Evolutionary conservation across 495 filamentous ascomycete genomes (phyloP).

Genomic region (Lasiosphaeria miniovina): DNA sequence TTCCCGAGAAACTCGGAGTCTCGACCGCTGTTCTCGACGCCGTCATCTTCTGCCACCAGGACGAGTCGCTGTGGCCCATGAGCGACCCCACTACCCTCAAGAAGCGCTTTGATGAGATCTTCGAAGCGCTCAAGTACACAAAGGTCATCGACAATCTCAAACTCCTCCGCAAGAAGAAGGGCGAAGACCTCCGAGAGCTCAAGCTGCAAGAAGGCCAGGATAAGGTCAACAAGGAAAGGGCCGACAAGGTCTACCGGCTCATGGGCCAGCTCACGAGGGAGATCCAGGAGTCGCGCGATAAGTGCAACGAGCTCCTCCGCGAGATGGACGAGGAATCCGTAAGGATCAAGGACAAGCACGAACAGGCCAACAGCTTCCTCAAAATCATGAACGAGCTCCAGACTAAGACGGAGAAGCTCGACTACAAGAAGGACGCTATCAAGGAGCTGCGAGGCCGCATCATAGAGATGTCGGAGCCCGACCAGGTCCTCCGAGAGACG

Average conservation of each 20-base stretch:
- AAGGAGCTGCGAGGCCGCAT: constrained; percentile 67
- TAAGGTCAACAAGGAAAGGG: constrained; percentile 84
- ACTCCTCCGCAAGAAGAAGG: constrained; percentile 74
- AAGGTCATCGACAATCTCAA: constrained; percentile 97
- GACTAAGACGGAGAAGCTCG: constrained; percentile 55
- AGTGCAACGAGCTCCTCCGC: constrained; percentile 55
- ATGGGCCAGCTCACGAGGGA: constrained; percentile 64
- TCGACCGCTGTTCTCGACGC: constrained; percentile 84
- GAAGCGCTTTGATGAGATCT: constrained; percentile 95
- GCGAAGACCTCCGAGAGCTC: constrained; percentile 64
- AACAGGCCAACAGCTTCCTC: constrained; percentile 45
- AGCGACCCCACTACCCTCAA: constrained; percentile 82
- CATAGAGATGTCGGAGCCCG: constrained; percentile 70
- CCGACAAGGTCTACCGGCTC: constrained; percentile 64
- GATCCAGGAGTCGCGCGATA: constrained; percentile 62
- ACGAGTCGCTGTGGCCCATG: constrained; percentile 97
- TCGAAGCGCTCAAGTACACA: constrained; percentile 93
- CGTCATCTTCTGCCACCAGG: constrained; percentile 98
- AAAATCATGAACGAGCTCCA: constrained; percentile 64
- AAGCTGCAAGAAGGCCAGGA: constrained; percentile 71
- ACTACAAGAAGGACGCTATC: constrained; percentile 55
- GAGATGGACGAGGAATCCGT: constrained; percentile 39
- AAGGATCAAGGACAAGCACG: constrained; percentile 42
- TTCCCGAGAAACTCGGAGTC: constrained; percentile 87
- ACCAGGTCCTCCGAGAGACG: constrained; percentile 71